Percentiles rank a stretch among this genome's conserved stretches.
Conservation (phyloP, 768 basidiomycete genomes). For the Melanogaster broomeanus region DNA sequence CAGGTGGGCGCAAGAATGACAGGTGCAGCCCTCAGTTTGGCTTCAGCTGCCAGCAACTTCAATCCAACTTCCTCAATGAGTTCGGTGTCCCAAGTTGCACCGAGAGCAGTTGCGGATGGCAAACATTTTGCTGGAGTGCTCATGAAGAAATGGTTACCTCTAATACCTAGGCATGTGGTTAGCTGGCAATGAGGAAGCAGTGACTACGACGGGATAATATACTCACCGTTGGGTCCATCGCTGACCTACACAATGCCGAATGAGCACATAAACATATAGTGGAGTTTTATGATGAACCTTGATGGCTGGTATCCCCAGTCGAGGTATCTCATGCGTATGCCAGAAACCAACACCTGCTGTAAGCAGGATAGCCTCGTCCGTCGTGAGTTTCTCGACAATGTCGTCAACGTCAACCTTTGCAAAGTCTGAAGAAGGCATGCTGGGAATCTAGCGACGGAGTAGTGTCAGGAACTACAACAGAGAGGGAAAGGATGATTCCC, state of each 20-base stretch:
- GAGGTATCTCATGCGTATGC: constrained; percentile 67
- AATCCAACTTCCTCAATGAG: constrained; percentile 63
- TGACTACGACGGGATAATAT: not conserved
- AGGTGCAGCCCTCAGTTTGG: constrained; percentile 68
- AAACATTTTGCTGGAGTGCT: constrained; percentile 79
- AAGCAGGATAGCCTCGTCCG: constrained; percentile 72
- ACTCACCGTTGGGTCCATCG: constrained; percentile 76
- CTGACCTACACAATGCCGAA: constrained; percentile 48
- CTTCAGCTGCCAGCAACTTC: constrained; percentile 69
- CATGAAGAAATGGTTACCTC: constrained; percentile 82
- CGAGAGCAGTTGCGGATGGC: constrained; percentile 73
- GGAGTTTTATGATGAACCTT: constrained; percentile 40
- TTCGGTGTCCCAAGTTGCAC: constrained; percentile 70
- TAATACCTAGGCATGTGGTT: constrained; percentile 35
- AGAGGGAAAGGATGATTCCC: too few species aligned
- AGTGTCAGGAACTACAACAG: not conserved
- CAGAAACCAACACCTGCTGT: constrained; percentile 78
- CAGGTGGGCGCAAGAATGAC: constrained; percentile 79
- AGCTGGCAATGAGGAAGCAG: not conserved
- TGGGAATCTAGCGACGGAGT: not conserved
- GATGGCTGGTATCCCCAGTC: constrained; percentile 70
- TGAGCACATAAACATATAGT: constrained; percentile 17
- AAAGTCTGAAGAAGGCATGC: constrained; percentile 72
- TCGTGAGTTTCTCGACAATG: constrained; percentile 65
- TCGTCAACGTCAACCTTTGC: constrained; percentile 61